Evolutionary conservation across 2,329 filamentous ascomycete species (phyloP), one percentile per base, ranked within the genome.

Genomic region (Hypoxylon sp.): DNA sequence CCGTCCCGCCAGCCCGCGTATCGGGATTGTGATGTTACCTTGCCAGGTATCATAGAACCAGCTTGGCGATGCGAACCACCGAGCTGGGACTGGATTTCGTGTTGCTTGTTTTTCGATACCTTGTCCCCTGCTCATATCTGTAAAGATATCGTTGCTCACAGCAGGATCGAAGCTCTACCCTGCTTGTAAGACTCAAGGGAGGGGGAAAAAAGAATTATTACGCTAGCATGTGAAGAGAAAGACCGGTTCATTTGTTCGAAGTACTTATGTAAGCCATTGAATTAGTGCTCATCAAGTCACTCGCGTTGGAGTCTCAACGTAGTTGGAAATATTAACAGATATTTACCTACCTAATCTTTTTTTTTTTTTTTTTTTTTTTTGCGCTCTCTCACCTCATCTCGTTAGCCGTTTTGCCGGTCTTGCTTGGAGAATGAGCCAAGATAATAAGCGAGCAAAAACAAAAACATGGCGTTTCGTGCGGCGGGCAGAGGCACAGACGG

Each of bases 401-500:
- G 5, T 49, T 6, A 54, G 43, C 19, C 24, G 17, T 53, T 44
- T 30, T 52, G 34, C 24, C 19, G 19, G 17, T 53, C 37, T 30
- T 52, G 34, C 24, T 15, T 28, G 28, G 46, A 51, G 32, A 46
- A 20, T 22, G 19, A 59, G 56, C 26, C 15, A 47, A 19, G 26
- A 26, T 13, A 43, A 63, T 65, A 59, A 59, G 63, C 59, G 59
- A 66, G 26, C 37, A 11, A 22, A 3, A 17, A 28, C 15, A 56
- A 48, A 63, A 47, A 24, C 50, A 56, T 59, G 59, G 46, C 17
- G 15, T 15, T 4, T 13, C 28, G 19, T 22, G 56, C 32, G 46
- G 43, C 19, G 61, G 57, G 20, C 57, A 58, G 53, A 49, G 61
- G 57, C 64, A 67, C 55, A 46, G 57, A 51, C 57, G 8, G 28